Conservation (phyloP, 1,284 basidiomycete species). For the Pholiota adiposa region DNA sequence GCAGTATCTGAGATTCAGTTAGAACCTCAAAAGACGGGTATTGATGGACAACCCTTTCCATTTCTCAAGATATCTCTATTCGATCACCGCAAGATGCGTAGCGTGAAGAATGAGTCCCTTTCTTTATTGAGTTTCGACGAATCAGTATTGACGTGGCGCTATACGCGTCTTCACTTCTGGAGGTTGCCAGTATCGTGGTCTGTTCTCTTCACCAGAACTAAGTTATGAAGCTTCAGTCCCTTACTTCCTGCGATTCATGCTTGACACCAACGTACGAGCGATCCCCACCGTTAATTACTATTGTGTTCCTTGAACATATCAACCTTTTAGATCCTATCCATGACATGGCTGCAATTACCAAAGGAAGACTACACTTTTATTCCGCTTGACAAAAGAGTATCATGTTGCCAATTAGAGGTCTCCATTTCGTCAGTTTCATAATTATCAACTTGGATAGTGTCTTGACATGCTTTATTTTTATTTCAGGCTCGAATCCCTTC, state of each 20-base stretch:
- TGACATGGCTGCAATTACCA: slow-evolving; percentile 90
- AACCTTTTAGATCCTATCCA: slow-evolving; percentile 53
- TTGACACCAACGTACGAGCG: slow-evolving; percentile 73
- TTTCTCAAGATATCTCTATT: slow-evolving; percentile 79
- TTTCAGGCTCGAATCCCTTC: slow-evolving; percentile 69
- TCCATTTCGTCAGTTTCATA: slow-evolving; percentile 53
- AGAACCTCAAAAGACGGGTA: slow-evolving; percentile 12
- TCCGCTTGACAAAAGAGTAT: slow-evolving; percentile 56
- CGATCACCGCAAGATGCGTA: slow-evolving; percentile 71
- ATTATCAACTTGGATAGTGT: neutral
- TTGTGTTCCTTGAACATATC: neutral
- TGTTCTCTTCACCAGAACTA: slow-evolving; percentile 56
- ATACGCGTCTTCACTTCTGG: slow-evolving; percentile 80
- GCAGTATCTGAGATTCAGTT: slow-evolving; percentile 18
- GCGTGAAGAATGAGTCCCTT: slow-evolving; percentile 78
- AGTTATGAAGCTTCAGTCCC: slow-evolving; percentile 87
- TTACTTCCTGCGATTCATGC: slow-evolving; percentile 87
- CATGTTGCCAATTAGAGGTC: slow-evolving; percentile 83
- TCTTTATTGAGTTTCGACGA: neutral
- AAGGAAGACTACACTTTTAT: slow-evolving; percentile 68
- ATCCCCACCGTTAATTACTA: neutral
- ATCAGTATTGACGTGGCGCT: slow-evolving; percentile 1
- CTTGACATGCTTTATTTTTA: neutral
- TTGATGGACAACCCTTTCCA: neutral
- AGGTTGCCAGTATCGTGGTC: slow-evolving; percentile 67